Percentiles rank a stretch among this genome's conserved stretches.
Evolutionary conservation across 2,329 filamentous ascomycete genomes (phyloP).

Genomic region (Aureobasidium subglaciale): DNA sequence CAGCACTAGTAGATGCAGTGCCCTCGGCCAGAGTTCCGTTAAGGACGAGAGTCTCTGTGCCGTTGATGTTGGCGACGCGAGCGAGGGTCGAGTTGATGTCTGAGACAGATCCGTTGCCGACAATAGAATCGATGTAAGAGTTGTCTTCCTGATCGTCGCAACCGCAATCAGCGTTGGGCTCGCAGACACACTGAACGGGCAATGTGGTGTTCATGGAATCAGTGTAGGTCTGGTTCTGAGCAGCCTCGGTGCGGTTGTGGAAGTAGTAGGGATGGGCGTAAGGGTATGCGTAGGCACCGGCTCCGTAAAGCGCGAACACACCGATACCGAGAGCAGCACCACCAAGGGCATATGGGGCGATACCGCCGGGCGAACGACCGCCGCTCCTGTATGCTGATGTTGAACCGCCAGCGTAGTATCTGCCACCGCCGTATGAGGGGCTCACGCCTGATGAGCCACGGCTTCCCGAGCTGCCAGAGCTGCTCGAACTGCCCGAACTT

Average conservation of each 20-base stretch:
- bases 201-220: constrained; percentile 49
- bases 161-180: constrained; percentile 50
- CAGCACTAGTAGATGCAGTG: constrained; percentile 34
- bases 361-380: constrained; percentile 39
- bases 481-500: constrained; percentile 14
- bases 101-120: constrained; percentile 52
- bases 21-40: constrained; percentile 63
- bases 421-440: constrained; percentile 53
- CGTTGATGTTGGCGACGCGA: constrained; percentile 55
- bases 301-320: constrained; percentile 57
- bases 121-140: constrained; percentile 53
- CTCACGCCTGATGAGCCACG: constrained; percentile 42
- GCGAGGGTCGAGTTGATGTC: constrained; percentile 60
- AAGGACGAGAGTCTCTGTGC: constrained; percentile 57
- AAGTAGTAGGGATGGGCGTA: constrained; percentile 52
- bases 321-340: constrained; percentile 48
- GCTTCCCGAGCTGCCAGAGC: neutral
- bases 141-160: constrained; percentile 61
- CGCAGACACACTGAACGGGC: constrained; percentile 57
- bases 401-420: constrained; percentile 62
- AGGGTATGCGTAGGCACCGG: constrained; percentile 54
- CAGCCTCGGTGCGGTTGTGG: constrained; percentile 41
- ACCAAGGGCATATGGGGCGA: constrained; percentile 49
- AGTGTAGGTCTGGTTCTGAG: constrained; percentile 16
- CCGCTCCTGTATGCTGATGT: constrained; percentile 55